Conservation (phyloP, 169 alveolate species). For the Cryptosporidium ubiquitum region DNA sequence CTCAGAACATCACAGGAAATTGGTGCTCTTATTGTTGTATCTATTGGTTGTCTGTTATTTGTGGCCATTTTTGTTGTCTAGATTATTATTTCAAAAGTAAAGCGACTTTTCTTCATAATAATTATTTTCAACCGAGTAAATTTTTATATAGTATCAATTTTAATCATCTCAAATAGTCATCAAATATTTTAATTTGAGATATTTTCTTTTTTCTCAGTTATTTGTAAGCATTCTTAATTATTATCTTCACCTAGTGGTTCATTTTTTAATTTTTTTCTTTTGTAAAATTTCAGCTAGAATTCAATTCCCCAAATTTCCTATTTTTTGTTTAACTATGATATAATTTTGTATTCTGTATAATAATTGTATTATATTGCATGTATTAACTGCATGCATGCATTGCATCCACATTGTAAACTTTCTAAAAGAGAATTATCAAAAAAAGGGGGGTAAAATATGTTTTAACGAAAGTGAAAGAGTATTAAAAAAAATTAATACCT, state of each 20-base stretch:
- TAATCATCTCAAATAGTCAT: not conserved
- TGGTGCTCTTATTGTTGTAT: constrained; percentile 55
- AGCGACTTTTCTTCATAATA: not conserved
- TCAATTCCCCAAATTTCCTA: not conserved
- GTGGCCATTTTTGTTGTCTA: not conserved
- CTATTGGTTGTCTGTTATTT: not conserved
- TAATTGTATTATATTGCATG: not conserved
- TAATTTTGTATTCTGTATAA: not conserved
- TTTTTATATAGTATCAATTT: not conserved
- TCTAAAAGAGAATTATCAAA: not conserved
- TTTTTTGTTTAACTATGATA: not conserved
- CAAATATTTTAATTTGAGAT: too few relatives aligned
- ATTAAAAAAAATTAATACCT: too few relatives aligned
- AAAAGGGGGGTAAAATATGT: not conserved
- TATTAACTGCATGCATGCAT: constrained; percentile 15
- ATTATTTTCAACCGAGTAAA: too few relatives aligned
- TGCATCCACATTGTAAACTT: constrained; percentile 14
- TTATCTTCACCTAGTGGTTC: not conserved
- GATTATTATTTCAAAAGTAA: not conserved
- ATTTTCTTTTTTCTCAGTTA: not conserved
- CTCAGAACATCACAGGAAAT: constrained; percentile 31
- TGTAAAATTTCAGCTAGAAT: not conserved
- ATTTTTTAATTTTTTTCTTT: too few relatives aligned
- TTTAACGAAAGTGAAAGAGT: not conserved
- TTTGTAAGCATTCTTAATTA: not conserved